These are phyloP conservation scores for Cardiospermum halicacabum DNA, from an alignment of 345 rosid genomes.

Conservation along the genomic window DNA sequence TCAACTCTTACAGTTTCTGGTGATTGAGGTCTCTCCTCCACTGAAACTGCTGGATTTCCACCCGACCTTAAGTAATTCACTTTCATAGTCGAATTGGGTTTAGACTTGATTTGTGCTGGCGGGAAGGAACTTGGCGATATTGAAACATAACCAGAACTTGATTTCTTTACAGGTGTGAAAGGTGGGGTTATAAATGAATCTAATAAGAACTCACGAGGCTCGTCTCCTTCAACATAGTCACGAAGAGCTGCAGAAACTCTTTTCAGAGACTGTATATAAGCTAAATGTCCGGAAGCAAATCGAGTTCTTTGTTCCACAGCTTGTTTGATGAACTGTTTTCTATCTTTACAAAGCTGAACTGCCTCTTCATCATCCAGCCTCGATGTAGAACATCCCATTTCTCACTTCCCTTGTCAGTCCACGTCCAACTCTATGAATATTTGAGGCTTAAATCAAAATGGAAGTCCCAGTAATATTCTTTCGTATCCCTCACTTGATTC, in stretches of 20 bases:
- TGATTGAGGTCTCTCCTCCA: conserved; percentile 71
- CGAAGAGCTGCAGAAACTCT: conserved; percentile 84
- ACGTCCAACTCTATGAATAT: conserved; percentile 15
- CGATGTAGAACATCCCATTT: conserved; percentile 94
- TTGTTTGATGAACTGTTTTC: conserved; percentile 83
- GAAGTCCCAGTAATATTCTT: conserved; percentile 14
- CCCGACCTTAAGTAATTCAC: conserved; percentile 64
- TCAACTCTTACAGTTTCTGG: conserved; percentile 67
- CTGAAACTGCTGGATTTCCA: conserved; percentile 58
- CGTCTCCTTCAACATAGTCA: conserved; percentile 68
- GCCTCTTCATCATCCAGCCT: conserved; percentile 88
- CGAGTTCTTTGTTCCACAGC: conserved; percentile 82
- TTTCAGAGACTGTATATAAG: conserved; percentile 77
- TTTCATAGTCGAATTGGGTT: conserved; percentile 46
- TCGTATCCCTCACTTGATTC: conserved; percentile 29
- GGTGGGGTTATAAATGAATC: conserved; percentile 57
- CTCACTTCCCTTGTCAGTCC: conserved; percentile 16
- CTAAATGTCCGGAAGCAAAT: conserved; percentile 70
- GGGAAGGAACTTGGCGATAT: conserved; percentile 55
- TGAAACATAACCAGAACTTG: conserved; percentile 55
- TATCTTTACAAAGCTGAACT: conserved; percentile 90
- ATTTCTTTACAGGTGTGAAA: conserved; percentile 61
- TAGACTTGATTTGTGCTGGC: conserved; percentile 35
- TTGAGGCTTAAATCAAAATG: conserved; percentile 25
- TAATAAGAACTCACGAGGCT: conserved; percentile 57